These are phyloP conservation scores for Podila epigama DNA, from an alignment of 192 early-diverging fungal genomes.

Conservation along the genomic window DNA sequence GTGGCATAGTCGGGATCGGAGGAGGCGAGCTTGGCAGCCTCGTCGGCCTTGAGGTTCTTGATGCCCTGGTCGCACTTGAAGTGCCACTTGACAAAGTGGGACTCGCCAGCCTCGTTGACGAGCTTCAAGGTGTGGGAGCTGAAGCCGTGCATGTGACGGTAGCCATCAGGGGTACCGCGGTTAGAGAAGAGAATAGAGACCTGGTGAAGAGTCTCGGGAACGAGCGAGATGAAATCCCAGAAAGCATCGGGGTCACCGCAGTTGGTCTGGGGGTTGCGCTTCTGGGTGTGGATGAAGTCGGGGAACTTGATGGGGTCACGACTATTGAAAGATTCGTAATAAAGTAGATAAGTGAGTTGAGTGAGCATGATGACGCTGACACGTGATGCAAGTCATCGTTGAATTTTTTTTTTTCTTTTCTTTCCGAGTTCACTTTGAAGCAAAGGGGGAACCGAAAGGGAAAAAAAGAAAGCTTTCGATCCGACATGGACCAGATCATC, in stretches of 20 bases:
- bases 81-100: slow-evolving; percentile 87
- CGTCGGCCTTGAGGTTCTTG: slow-evolving; percentile 71
- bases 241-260: slow-evolving; percentile 70
- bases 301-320: slow-evolving; percentile 84
- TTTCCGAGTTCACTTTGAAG: too few relatives aligned
- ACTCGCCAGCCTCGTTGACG: slow-evolving; percentile 71
- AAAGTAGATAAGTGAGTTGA: background rate
- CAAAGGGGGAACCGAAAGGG: background rate
- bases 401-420: background rate
- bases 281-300: slow-evolving; percentile 85
- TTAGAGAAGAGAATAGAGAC: slow-evolving; percentile 83
- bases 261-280: slow-evolving; percentile 83
- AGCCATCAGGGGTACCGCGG: slow-evolving; percentile 83
- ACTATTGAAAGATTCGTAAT: slow-evolving; percentile 10
- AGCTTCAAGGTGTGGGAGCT: slow-evolving; percentile 81
- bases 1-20: slow-evolving; percentile 78
- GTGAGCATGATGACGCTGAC: background rate
- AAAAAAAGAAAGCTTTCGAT: slow-evolving; percentile 1
- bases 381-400: background rate
- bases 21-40: slow-evolving; percentile 65
- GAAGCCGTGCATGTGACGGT: slow-evolving; percentile 85
- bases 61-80: slow-evolving; percentile 82
- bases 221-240: slow-evolving; percentile 84
- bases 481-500: background rate
- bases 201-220: slow-evolving; percentile 83